Evolutionary conservation across 2,329 filamentous ascomycete species (phyloP), one percentile per base, ranked within the genome.

Genomic region (Sclerotinia trifoliorum): DNA sequence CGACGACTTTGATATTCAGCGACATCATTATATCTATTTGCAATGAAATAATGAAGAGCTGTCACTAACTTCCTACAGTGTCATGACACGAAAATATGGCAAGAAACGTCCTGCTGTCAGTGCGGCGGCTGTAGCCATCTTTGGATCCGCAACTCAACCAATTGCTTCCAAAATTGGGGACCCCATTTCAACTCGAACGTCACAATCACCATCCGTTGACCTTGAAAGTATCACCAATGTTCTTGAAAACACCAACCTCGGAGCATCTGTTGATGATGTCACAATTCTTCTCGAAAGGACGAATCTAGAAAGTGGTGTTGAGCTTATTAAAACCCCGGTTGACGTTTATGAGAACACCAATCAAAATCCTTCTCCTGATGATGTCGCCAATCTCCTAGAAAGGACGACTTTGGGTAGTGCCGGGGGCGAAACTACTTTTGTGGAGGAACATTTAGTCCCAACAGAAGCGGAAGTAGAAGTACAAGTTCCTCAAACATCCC

Each of bases 51-150:
- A 17, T 4, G 15, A 39, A 21, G 7, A 32, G n/a, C 11, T 5
- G 19, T 51, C 1, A 24, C 56, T 67, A 39, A 67, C 21, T 46
- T 6, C 13, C 11, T 19, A 48, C n/a, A 67, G 65, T 68, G 19
- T 29, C 2, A 65, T 55, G 44, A 57, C 52, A 15, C 65, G 67
- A n/a, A 71, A 69, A 56, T 73, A 73, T 66, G 71, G 71, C 11
- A 69, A 70, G 51, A 72, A 71, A 46, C 67, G 68, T n/a, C 42
- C 62, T 26, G 56, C 29, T 39, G 62, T 54, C 21, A 67, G 64
- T 26, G 51, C 54, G 13, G 65, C 66, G 15, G 70, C 71, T 48
- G 52, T 67, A 35, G 65, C 66, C 29, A 69, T 72, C 6, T 72
- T 72, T 66, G 67, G 69, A 46, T 57, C 46, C 19, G 46, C 61